Conservation (phyloP, 1,139 yeast genomes). For the Lodderomyces pseudojiufengensis region DNA sequence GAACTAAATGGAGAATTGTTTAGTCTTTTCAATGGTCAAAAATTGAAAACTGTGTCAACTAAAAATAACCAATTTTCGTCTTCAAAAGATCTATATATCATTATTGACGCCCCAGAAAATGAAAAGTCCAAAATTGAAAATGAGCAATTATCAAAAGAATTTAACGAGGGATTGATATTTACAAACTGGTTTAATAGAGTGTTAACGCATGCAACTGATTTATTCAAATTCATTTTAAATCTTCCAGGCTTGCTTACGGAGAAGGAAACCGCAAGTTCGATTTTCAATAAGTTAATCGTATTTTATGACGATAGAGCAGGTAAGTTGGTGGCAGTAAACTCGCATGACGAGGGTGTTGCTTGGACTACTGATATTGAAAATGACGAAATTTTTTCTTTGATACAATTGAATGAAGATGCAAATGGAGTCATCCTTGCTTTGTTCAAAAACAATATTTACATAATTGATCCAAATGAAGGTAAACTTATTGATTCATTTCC, state of each 20-base stretch:
- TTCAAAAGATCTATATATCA: conserved; percentile 9
- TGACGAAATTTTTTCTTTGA: conserved; percentile 18
- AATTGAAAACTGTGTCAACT: conserved; percentile 8
- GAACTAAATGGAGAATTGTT: conserved; percentile 12
- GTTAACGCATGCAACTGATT: conserved; percentile 32
- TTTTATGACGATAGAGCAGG: conserved; percentile 22
- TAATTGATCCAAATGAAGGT: conserved; percentile 27
- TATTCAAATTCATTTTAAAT: conserved; percentile 23
- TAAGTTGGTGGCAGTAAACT: conserved; percentile 28
- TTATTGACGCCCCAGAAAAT: conserved; percentile 31
- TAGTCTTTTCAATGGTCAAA: conserved; percentile 13
- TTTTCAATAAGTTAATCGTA: conserved; percentile 33
- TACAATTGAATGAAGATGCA: conserved; percentile 12
- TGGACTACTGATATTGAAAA: conserved; percentile 24
- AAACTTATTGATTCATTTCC: conserved; percentile 6
- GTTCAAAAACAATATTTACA: conserved; percentile 17
- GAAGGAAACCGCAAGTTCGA: conserved; percentile 15
- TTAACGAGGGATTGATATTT: conserved; percentile 21
- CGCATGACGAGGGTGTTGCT: conserved; percentile 24
- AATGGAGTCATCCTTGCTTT: conserved; percentile 15
- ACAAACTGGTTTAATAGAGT: conserved; percentile 30
- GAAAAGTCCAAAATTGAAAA: conserved; percentile 25
- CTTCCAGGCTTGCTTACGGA: conserved; percentile 4
- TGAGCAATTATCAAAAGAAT: conserved; percentile 31
- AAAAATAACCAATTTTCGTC: conserved; percentile 10